phyloP scores from a whole-genome alignment of 73 alveolate genomes.

The Paraurostyla sp. region DNA sequence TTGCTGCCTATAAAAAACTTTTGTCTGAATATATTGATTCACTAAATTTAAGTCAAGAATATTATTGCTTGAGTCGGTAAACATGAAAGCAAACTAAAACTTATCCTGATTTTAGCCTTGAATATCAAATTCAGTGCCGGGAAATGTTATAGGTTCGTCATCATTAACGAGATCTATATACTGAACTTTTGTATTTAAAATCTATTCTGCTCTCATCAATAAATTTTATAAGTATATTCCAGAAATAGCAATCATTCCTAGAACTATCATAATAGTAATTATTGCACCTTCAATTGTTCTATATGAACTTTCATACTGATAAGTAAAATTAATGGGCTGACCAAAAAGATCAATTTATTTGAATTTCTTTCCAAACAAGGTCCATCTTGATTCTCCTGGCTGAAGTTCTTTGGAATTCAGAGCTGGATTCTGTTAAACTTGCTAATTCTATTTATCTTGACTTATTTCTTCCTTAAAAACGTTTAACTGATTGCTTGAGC shows the following conservation, averaged over 20 bases:
- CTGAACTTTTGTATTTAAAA: neutral
- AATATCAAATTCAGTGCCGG: neutral
- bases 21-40: neutral
- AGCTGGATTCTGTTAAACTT: no score
- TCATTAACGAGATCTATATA: neutral
- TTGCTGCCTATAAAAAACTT: neutral
- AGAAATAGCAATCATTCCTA: neutral
- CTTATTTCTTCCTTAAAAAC: no score
- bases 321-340: neutral
- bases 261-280: neutral
- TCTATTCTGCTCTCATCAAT: neutral
- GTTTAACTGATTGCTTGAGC: no score
- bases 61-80: neutral
- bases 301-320: neutral
- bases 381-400: no score
- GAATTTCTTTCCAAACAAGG: no score
- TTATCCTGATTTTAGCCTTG: neutral
- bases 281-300: slow-evolving; percentile 1
- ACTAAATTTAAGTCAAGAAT: neutral
- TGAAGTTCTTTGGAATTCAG: no score
- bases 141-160: neutral
- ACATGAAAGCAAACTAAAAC: neutral
- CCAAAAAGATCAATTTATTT: neutral
- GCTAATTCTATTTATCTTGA: no score
- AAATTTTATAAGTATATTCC: neutral